Conservation (phyloP, 257 asterid genomes). For the Solanum paucissectum region DNA sequence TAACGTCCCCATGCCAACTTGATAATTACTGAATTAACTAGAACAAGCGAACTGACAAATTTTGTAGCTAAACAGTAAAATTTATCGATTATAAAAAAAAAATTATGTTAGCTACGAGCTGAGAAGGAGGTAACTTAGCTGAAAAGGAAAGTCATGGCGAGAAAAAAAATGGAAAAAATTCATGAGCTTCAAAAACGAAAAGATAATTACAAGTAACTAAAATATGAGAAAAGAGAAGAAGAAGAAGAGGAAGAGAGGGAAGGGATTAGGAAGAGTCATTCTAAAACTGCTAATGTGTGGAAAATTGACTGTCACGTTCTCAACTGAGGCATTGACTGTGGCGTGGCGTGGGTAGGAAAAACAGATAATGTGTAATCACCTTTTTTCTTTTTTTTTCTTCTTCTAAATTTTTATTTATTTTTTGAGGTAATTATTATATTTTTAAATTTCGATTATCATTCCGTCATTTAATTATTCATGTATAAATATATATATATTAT, state of each 20-base stretch:
- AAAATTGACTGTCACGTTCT: constrained; percentile 44
- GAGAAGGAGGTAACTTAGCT: constrained; percentile 4
- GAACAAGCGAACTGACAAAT: neutral
- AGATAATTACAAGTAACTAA: neutral
- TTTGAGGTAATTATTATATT: neutral
- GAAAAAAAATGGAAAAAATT: neutral
- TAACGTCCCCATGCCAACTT: constrained; percentile 5
- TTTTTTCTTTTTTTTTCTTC: neutral
- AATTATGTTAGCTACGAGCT: neutral
- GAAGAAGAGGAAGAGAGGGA: neutral
- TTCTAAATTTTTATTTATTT: neutral
- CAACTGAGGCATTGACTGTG: neutral
- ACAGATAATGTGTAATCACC: neutral
- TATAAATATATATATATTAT: no score
- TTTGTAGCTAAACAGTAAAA: neutral
- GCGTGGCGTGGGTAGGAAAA: neutral
- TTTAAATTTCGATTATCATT: no score
- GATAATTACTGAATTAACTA: neutral
- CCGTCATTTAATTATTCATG: neutral
- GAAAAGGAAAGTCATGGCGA: neutral
- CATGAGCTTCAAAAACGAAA: neutral
- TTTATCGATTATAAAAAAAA: neutral
- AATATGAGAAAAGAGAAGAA: neutral
- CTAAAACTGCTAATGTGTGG: constrained; percentile 8
- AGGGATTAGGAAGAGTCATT: constrained; percentile 13